These are phyloP conservation scores for Trichosporon coremiiforme DNA, from an alignment of 1,284 basidiomycete species.

Conservation along the genomic window DNA sequence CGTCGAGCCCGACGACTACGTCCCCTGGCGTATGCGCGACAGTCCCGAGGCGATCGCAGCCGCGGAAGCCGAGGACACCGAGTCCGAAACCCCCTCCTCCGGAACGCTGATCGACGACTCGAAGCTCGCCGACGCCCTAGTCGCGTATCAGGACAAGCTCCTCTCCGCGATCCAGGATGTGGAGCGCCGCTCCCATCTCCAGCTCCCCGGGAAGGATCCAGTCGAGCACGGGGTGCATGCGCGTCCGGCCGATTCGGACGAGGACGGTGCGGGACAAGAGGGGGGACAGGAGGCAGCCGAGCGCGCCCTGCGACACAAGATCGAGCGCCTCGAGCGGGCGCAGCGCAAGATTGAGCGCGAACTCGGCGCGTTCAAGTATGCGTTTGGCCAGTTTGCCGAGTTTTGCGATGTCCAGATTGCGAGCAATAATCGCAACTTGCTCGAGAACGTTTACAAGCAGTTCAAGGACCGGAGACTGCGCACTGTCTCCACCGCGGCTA, in stretches of 20 bases:
- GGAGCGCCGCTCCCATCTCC: conserved; percentile 5
- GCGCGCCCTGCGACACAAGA: background rate
- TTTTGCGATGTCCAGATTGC: conserved; percentile 7
- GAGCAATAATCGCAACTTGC: conserved; percentile 5
- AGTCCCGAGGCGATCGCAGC: conserved; percentile 48
- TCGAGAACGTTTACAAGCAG: conserved; percentile 15
- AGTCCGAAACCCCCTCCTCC: conserved; percentile 21
- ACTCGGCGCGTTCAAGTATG: background rate
- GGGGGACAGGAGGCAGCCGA: background rate
- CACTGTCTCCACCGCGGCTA: background rate
- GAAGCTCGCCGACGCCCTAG: conserved; percentile 51
- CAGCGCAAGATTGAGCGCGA: background rate
- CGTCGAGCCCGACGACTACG: conserved; percentile 51
- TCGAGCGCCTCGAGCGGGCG: background rate
- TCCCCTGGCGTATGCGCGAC: conserved; percentile 54
- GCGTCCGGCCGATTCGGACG: background rate
- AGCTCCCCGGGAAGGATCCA: background rate
- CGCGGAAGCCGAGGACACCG: conserved; percentile 29
- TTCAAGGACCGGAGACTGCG: background rate
- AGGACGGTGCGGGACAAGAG: background rate
- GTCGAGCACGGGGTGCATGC: background rate
- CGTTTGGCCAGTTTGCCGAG: background rate
- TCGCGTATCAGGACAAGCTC: conserved; percentile 54
- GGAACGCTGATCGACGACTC: conserved; percentile 33
- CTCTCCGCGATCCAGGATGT: conserved; percentile 40